phyloP scores from a whole-genome alignment of 371 early-diverging fungal species.

The Lichtheimia ornata region DNA sequence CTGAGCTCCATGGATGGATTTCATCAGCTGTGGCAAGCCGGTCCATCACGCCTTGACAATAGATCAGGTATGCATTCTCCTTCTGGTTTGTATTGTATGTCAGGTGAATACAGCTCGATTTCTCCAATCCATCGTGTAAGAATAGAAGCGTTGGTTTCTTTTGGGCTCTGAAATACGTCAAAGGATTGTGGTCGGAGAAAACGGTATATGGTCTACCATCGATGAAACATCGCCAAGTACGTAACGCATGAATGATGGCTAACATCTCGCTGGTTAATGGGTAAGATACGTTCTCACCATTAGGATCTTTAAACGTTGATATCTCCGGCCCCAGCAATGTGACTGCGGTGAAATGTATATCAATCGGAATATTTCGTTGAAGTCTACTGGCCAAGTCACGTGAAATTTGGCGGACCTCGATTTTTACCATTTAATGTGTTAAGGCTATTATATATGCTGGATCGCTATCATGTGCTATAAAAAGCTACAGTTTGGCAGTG shows the following conservation, averaged over 20 bases:
- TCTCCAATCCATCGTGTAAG: constrained; percentile 31
- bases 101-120: constrained; percentile 29
- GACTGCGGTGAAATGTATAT: too few species aligned
- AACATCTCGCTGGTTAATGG: too few species aligned
- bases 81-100: constrained; percentile 24
- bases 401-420: too few species aligned
- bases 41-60: constrained; percentile 13
- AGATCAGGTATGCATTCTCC: constrained; percentile 24
- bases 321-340: too few species aligned
- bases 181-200: constrained; percentile 27
- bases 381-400: too few species aligned
- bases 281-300: too few species aligned
- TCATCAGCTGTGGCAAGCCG: background rate
- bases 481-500: too few species aligned
- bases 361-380: too few species aligned
- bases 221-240: constrained; percentile 31
- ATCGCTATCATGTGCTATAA: too few species aligned
- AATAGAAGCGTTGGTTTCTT: constrained; percentile 21
- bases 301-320: too few species aligned
- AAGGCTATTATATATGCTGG: too few species aligned
- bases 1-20: constrained; percentile 15
- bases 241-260: constrained; percentile 31
- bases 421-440: too few species aligned
- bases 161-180: constrained; percentile 25
- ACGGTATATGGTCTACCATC: constrained; percentile 23